Evolutionary conservation across 768 basidiomycete genomes (phyloP), one percentile per base, ranked within the genome.

Genomic region (Tricholoma saponaceum): DNA sequence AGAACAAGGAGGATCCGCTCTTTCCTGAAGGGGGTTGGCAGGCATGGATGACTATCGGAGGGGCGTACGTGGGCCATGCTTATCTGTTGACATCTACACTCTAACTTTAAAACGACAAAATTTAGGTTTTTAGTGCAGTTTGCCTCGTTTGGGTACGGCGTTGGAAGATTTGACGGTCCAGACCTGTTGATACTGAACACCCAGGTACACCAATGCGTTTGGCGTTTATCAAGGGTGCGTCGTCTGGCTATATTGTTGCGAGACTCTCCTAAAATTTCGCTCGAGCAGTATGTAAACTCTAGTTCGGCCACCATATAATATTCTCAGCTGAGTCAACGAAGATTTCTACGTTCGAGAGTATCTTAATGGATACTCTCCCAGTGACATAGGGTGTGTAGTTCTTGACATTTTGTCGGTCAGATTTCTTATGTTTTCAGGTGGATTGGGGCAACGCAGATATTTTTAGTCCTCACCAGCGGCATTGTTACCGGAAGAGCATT

Each of bases 331-430:
- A 30, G 26, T 28, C 26, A 9, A 9, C 30, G 25, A 51, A 68
- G 69, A 69, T 52, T 69, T 63, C 51, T 70, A 69, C 37, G 65
- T 66, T 3, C 63, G 68, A 32, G 58, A 65, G 14, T 68, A 66
- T 54, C 59, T 70, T 8, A 60, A 55, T 20, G 52, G 61, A 10
- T 59, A 64, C 22, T 59, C 47, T 16, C 58, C 68, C 56, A 51
- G 59, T 58, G 23, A 67, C 56, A 61, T 69, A 60, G 67, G 69
- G 65, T 61, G 58, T 20, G 57, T 52, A 22, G 23, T 37, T 26
- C 33, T 14, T 14, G 5, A 30, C n/a, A 26, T 5, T 20, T 51
- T 13, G 12, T 26, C 46, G 8, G 32, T 22, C 8, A 44, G 20
- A 28, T 20, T 13, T 41, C 22, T 30, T 39, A 22, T 30, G 7